Base-by-base conservation (phyloP, 352 stramenopile genomes). In the Globisporangium irregulare region DNA sequence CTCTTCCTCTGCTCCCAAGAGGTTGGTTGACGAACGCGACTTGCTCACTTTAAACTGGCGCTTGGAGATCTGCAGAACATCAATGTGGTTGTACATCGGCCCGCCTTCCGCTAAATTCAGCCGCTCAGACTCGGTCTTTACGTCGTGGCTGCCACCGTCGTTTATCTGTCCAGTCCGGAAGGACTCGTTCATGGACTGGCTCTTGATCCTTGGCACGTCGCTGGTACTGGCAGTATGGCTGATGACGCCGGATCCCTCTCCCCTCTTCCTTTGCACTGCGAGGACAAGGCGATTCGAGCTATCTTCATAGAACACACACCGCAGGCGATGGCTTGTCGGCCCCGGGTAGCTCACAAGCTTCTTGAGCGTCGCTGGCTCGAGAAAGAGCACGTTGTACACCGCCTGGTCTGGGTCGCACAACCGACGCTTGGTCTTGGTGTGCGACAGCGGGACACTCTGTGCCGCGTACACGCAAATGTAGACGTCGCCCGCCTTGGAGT, bases 381-480 rank as follows among this genome's bases (percentile, higher is more conserved):
- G 51, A n/a, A 93, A 73, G 27, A 89, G 55, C 4, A 93, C 72
- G 20, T 66, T 76, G 59, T 86, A 87, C 32, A 62, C 72, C 2
- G 73, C 64, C 4, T 38, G 29, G 3, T 58, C 18, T 22, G 32
- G 29, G 0, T 60, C 61, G 8, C 18, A 27, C 3, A 27, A 0
- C 2, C 29, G 48, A 34, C 69, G 50, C 60, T 59, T 59, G 43
- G 57, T 27, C 36, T 68, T 55, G 29, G 36, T 9, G n/a, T 46
- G 64, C n/a, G 38, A 68, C n/a, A 61, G 15, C 5, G 34, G 18
- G 20, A 64, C 25, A 9, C 69, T 27, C 46, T 75, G 41, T 22
- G 72, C 68, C 12, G 62, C 80, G 64, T 89, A 91, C 10, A 91
- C 78, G 55, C 82, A 91, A 15, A 94, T 38, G 53, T 86, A 92